phyloP scores from a whole-genome alignment of 1,139 yeast genomes.

The Lodderomyces elongisporus region DNA sequence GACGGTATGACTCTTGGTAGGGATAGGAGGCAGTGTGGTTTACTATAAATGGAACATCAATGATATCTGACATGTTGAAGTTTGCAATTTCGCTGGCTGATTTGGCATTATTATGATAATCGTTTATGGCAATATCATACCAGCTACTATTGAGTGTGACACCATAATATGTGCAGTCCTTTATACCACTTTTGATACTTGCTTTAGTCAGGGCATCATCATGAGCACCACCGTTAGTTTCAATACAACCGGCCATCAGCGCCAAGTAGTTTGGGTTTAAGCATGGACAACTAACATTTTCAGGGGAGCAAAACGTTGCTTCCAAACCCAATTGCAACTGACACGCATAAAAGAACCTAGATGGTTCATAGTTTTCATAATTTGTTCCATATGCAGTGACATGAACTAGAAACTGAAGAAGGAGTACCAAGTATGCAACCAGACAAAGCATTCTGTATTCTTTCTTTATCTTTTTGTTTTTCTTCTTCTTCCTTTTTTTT shows the following conservation, averaged over 20 bases:
- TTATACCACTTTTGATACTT: constrained; percentile 2
- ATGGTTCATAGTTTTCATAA: too few species aligned
- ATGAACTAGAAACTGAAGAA: too few species aligned
- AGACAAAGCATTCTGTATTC: too few species aligned
- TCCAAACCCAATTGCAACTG: too few species aligned
- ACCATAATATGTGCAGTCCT: constrained; percentile 5
- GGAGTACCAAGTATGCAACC: too few species aligned
- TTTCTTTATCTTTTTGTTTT: too few species aligned
- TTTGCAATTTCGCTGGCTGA: constrained; percentile 16
- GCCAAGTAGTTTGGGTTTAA: constrained; percentile 5
- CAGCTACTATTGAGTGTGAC: constrained; percentile 13
- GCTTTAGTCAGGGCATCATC: not conserved
- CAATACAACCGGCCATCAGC: constrained; percentile 7
- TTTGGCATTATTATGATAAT: constrained; percentile 7
- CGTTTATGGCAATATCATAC: constrained; percentile 2
- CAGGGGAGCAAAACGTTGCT: too few species aligned
- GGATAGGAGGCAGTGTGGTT: constrained; percentile 1
- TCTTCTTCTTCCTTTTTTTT: too few species aligned
- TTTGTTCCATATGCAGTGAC: too few species aligned
- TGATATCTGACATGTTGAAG: constrained; percentile 15
- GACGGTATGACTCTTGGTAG: constrained; percentile 5
- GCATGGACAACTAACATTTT: too few species aligned
- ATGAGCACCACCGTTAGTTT: not conserved
- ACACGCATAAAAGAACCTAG: too few species aligned
- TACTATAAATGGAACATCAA: constrained; percentile 4